Evolutionary conservation across 306 rosid species (phyloP).

Genomic region (Inga laurina): DNA sequence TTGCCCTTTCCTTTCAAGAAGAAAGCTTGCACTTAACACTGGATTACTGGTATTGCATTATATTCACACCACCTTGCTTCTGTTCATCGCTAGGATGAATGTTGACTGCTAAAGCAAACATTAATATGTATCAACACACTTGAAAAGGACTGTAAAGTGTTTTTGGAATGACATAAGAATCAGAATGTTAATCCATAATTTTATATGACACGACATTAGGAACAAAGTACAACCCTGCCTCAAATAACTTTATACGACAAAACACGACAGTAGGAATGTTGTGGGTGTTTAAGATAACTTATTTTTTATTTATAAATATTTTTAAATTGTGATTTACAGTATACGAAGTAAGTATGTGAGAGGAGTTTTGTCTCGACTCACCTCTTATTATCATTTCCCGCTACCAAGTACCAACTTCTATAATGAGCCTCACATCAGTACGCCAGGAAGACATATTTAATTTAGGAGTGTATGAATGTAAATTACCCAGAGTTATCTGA

Average conservation of each 20-base stretch:
- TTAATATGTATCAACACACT: neutral
- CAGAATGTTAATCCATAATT: neutral
- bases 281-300: too few relatives aligned
- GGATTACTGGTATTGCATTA: neutral
- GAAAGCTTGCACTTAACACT: neutral
- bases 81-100: neutral
- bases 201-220: neutral
- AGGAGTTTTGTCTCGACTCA: neutral
- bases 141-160: neutral
- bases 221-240: neutral
- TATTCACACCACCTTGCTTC: neutral
- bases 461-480: neutral
- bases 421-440: neutral
- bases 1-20: neutral
- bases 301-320: too few relatives aligned
- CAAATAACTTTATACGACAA: neutral
- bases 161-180: neutral
- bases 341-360: too few relatives aligned
- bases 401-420: neutral
- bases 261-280: too few relatives aligned
- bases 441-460: neutral
- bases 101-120: neutral
- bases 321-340: too few relatives aligned
- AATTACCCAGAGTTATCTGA: neutral
- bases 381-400: neutral